These are phyloP conservation scores for Rhododendron simsii DNA, from an alignment of 148 eudicot genomes.

Conservation along the genomic window DNA sequence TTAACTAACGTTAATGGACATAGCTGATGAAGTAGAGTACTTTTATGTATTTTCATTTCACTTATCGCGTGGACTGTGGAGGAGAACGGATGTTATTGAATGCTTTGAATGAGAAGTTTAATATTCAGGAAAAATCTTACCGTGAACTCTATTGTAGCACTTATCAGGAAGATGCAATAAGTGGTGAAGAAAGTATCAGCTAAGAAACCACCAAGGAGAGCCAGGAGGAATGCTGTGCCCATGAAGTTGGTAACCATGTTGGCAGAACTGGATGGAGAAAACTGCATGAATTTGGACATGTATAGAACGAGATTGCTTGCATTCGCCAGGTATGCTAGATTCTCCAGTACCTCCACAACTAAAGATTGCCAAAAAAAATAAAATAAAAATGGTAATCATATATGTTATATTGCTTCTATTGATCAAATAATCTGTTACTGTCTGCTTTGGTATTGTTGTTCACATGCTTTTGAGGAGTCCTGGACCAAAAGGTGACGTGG, in stretches of 20 bases:
- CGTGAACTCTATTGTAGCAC: slow-evolving; percentile 65
- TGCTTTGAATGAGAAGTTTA: background rate
- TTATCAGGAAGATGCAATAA: slow-evolving; percentile 49
- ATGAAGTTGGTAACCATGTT: slow-evolving; percentile 80
- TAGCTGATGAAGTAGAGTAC: background rate
- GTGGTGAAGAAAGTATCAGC: slow-evolving; percentile 80
- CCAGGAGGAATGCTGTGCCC: slow-evolving; percentile 93
- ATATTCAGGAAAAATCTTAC: slow-evolving; percentile 29
- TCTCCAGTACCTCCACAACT: slow-evolving; percentile 85
- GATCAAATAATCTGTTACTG: background rate
- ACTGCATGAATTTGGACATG: slow-evolving; percentile 63
- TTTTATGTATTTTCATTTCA: background rate
- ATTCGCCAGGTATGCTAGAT: slow-evolving; percentile 78
- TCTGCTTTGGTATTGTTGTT: background rate
- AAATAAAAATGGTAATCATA: background rate
- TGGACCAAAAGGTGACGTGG: background rate
- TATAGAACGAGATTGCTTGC: slow-evolving; percentile 89
- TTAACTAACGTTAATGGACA: background rate
- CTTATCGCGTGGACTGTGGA: background rate
- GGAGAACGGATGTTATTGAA: background rate
- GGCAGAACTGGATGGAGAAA: slow-evolving; percentile 68
- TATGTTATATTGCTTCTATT: background rate
- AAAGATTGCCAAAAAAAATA: background rate
- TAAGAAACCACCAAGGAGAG: slow-evolving; percentile 82
- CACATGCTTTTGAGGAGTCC: background rate